Conservation (phyloP, 2,329 filamentous ascomycete genomes). For the Sporothrix sp. region DNA sequence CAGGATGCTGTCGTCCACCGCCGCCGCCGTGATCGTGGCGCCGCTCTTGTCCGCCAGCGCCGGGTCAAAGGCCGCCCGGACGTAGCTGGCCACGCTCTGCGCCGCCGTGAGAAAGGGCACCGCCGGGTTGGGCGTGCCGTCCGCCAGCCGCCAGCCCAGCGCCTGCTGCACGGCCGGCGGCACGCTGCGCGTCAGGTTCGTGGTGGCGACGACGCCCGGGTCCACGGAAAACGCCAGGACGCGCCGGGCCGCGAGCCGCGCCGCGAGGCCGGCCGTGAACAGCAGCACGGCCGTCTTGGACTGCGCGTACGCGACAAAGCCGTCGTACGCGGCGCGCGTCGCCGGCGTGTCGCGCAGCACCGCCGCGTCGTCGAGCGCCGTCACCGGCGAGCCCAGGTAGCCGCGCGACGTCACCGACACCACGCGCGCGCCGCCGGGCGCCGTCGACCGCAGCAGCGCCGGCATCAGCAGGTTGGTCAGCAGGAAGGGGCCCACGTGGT, state of each 20-base stretch:
- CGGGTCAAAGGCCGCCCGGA: constrained; percentile 31
- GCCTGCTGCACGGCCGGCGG: not conserved
- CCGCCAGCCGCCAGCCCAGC: constrained; percentile 20
- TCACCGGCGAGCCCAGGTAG: constrained; percentile 32
- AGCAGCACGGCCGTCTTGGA: constrained; percentile 44
- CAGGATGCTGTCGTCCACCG: constrained; percentile 26
- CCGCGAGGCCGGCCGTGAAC: constrained; percentile 32
- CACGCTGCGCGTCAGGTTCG: constrained; percentile 9
- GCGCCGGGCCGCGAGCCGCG: constrained; percentile 23
- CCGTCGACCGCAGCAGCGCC: constrained; percentile 28
- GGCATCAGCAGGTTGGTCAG: too few relatives aligned
- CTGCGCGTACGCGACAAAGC: constrained; percentile 36
- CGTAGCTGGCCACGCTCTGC: constrained; percentile 26
- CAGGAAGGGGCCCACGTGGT: constrained; percentile 43
- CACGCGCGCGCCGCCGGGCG: constrained; percentile 26
- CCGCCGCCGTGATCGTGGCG: not conserved
- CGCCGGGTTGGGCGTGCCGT: constrained; percentile 31
- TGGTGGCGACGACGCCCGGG: constrained; percentile 26
- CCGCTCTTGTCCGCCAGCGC: constrained; percentile 19
- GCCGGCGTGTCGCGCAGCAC: constrained; percentile 26
- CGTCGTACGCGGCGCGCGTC: constrained; percentile 20
- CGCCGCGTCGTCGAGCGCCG: constrained; percentile 36
- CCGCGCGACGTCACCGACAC: constrained; percentile 35
- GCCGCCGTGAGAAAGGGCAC: constrained; percentile 19
- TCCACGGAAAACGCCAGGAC: constrained; percentile 33